These are phyloP conservation scores for Backusella tuberculispora DNA, from an alignment of 192 early-diverging fungal species.

Conservation along the genomic window DNA sequence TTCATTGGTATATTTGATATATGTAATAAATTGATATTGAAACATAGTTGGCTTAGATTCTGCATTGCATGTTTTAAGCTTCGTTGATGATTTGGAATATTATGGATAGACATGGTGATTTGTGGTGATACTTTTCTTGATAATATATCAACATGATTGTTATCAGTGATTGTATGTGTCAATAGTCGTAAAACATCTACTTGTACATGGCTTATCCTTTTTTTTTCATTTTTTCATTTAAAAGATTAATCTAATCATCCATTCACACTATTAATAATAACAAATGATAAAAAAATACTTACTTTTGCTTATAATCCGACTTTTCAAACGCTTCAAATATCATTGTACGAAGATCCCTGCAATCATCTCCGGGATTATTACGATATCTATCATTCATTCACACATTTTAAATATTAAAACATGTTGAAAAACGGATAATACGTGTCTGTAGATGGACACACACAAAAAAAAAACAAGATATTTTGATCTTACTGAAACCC, in stretches of 20 bases:
- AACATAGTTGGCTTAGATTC: constrained; percentile 23
- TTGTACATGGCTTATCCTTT: constrained; percentile 17
- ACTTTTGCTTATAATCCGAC: not conserved
- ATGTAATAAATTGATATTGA: constrained; percentile 21
- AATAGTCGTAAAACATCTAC: constrained; percentile 23
- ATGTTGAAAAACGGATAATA: too few species aligned
- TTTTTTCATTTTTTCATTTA: too few species aligned
- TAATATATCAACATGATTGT: not conserved
- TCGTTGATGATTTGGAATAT: constrained; percentile 22
- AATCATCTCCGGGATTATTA: constrained; percentile 7
- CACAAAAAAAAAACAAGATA: too few species aligned
- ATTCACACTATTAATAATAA: not conserved
- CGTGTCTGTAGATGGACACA: too few species aligned
- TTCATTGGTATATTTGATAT: constrained; percentile 34
- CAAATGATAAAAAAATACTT: not conserved
- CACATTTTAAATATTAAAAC: not conserved
- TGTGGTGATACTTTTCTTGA: constrained; percentile 12
- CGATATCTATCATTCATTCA: constrained; percentile 12
- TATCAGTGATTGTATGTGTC: not conserved
- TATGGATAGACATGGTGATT: constrained; percentile 28
- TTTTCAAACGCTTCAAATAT: not conserved
- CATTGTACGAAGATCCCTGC: constrained; percentile 14
- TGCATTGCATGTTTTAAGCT: constrained; percentile 22
- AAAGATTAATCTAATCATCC: not conserved
- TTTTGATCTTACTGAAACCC: not conserved